Conservation (phyloP, 2,329 filamentous ascomycete genomes). For the Dendrostoma leiphaemia region DNA sequence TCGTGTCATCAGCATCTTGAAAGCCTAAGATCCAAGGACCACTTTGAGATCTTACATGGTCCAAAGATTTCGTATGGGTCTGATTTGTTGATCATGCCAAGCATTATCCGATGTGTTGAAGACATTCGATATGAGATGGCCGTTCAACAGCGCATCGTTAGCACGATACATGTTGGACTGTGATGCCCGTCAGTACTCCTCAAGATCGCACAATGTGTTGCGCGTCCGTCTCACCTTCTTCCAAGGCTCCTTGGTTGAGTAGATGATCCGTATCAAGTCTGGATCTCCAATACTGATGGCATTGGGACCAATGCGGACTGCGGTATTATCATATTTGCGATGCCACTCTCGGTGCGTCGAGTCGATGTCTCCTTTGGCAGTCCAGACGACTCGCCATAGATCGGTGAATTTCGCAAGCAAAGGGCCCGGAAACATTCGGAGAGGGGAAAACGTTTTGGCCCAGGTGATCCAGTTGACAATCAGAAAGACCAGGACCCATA, state of each 20-base stretch:
- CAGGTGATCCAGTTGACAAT: too few species aligned
- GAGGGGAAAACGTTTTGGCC: too few species aligned
- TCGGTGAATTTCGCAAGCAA: too few species aligned
- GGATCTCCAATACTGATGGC: constrained; percentile 11
- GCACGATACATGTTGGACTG: constrained; percentile 11
- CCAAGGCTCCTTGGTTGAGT: constrained; percentile 12
- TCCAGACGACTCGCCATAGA: too few species aligned
- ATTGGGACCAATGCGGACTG: constrained; percentile 11
- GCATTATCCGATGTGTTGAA: constrained; percentile 9
- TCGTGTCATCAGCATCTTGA: not conserved
- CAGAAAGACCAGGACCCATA: too few species aligned
- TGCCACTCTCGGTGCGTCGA: constrained; percentile 9
- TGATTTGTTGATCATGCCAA: constrained; percentile 12
- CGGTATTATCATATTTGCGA: constrained; percentile 5
- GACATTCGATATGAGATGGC: constrained; percentile 8
- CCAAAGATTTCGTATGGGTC: constrained; percentile 12
- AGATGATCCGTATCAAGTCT: constrained; percentile 8
- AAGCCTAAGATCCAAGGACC: not conserved
- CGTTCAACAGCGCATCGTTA: constrained; percentile 10
- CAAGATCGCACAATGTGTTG: too few species aligned
- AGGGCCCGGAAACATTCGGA: too few species aligned
- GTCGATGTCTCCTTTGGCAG: constrained; percentile 6
- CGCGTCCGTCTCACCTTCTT: not conserved
- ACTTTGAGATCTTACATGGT: not conserved
- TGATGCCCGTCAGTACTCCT: not conserved